A percentile compares a stretch with the other conserved stretches of the same genome.
These are phyloP conservation scores for Lactifluus echinatus DNA, from an alignment of 768 basidiomycete genomes.

Conservation along the genomic window DNA sequence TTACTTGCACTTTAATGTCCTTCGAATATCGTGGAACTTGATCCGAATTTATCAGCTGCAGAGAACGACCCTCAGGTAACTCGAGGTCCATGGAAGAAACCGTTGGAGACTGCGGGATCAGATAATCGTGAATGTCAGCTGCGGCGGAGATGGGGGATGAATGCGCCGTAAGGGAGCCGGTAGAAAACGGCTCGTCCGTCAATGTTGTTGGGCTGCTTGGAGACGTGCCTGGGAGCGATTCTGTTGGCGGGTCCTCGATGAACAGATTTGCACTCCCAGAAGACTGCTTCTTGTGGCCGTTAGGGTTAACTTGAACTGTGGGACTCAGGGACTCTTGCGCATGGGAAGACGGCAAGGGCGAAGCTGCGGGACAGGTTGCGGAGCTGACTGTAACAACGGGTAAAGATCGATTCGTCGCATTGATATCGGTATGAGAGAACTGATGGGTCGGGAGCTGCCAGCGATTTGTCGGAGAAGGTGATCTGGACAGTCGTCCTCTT, in stretches of 20 bases:
- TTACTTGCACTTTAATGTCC: not conserved
- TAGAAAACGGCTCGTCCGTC: not conserved
- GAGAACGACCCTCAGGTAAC: not conserved
- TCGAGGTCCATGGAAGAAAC: not conserved
- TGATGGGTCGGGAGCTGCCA: too few species aligned
- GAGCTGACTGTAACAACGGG: not conserved
- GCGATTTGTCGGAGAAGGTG: constrained; percentile 5
- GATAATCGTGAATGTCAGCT: not conserved
- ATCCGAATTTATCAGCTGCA: constrained; percentile 3
- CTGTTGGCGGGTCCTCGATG: not conserved
- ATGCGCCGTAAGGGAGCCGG: not conserved
- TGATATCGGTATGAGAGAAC: not conserved
- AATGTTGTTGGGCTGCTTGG: not conserved
- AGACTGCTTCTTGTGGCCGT: not conserved
- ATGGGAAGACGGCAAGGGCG: not conserved
- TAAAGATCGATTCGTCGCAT: not conserved
- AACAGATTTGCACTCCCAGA: not conserved
- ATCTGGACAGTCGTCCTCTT: not conserved
- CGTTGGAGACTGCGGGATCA: too few species aligned
- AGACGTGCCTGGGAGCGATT: not conserved
- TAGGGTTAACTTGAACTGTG: too few species aligned
- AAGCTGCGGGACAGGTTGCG: not conserved
- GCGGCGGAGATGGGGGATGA: not conserved
- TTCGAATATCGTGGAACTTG: constrained; percentile 10
- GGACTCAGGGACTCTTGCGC: not conserved